Evolutionary conservation across 2,329 filamentous ascomycete species (phyloP), one percentile per base, ranked within the genome.

Genomic region (Sphaerulina vaccinii): DNA sequence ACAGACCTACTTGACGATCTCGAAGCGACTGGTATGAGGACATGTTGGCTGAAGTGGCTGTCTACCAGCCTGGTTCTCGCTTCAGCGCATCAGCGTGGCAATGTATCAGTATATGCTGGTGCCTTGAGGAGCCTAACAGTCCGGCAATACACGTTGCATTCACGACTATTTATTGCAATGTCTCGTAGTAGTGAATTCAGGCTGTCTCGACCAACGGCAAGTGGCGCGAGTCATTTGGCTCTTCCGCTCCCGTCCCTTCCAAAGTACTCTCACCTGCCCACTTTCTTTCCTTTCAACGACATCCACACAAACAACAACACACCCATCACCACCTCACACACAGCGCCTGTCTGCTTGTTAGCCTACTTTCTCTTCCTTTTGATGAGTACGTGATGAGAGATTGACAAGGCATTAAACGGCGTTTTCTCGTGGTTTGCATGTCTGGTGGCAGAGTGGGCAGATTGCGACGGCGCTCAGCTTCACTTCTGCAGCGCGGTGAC

Each of bases 1-100:
- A 67, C 80, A 66, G 75, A 86, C 84, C 82, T 72, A 88, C 84
- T 77, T 88, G 85, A 66, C 84, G 82, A 73, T 87, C 84, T 68
- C 85, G 78, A 60, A 88, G 78, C 62, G 81, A 82, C 67, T 79
- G 77, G 53, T 78, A 72, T 59, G 78, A 70, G 55, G 79, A 77
- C 81, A 84, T 85, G 60, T 58, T 71, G 47, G 47, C 19, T 32
- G 23, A 43, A 67, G 58, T 54, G 63, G 65, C 65, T 61, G 65
- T 39, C 44, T 48, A 41, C 56, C 65, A 67, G 65, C 64, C 62
- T 40, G 13, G 37, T n/a, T 39, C 41, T n/a, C 38, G 11, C 29
- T 39, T 63, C 59, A 68, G 55, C 56, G 58, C 65, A 68, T 68
- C 45, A 38, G 27, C 19, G 24, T 11, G 11, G n/a, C n/a, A n/a